Conservation (phyloP, 2,329 filamentous ascomycete genomes). For the Microdochium nivale region DNA sequence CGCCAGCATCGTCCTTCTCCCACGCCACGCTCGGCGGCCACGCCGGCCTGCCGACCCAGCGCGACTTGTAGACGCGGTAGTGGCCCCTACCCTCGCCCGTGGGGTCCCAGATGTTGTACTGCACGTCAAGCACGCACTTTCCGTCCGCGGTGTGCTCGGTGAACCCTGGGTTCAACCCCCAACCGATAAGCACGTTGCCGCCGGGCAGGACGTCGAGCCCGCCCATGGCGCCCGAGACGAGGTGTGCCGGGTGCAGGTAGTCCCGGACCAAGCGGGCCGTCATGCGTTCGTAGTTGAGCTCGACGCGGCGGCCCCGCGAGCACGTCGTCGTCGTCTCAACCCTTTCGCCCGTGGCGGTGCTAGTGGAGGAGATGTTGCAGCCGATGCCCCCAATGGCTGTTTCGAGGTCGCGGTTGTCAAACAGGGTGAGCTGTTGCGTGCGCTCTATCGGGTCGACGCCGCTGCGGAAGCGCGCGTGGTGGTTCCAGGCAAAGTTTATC, state of each 20-base stretch:
- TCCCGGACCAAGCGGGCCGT: constrained; percentile 7
- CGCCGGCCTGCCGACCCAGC: constrained; percentile 15
- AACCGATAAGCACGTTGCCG: constrained; percentile 19
- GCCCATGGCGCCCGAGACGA: constrained; percentile 7
- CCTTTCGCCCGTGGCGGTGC: constrained; percentile 4
- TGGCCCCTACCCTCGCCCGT: constrained; percentile 10
- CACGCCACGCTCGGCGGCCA: constrained; percentile 9
- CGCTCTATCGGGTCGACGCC: background rate
- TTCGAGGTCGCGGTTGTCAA: constrained; percentile 33
- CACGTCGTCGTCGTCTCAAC: constrained; percentile 31
- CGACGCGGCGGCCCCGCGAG: constrained; percentile 7
- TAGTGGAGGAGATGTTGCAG: background rate
- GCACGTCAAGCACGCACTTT: constrained; percentile 19
- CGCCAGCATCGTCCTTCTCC: background rate
- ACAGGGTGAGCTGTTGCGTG: constrained; percentile 7
- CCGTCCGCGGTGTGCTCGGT: constrained; percentile 23
- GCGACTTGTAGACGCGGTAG: constrained; percentile 24
- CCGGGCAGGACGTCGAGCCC: constrained; percentile 4
- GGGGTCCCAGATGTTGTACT: constrained; percentile 19
- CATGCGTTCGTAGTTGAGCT: constrained; percentile 5
- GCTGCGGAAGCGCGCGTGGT: constrained; percentile 9
- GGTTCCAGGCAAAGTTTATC: constrained; percentile 9
- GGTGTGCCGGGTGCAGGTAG: constrained; percentile 7
- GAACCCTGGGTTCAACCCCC: constrained; percentile 23
- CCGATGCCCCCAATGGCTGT: constrained; percentile 30